Evolutionary conservation across 1,284 basidiomycete genomes (phyloP).

Genomic region (Puccinia hordei): DNA sequence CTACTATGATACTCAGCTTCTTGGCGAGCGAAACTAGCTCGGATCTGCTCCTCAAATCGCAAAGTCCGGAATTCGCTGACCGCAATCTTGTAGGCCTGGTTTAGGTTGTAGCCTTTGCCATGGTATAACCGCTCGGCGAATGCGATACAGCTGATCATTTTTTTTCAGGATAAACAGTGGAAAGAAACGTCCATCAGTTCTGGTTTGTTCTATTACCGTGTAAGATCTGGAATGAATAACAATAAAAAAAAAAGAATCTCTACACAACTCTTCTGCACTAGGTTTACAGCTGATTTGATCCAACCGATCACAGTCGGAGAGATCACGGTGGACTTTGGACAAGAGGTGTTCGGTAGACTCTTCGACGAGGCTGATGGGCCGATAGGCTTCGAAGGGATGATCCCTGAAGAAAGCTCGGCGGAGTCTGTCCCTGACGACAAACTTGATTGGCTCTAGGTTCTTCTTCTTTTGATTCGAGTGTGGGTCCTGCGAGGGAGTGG

Average conservation of each 20-base stretch:
- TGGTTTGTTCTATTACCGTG: neutral
- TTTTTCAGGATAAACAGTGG: neutral
- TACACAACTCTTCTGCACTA: slow-evolving; percentile 33
- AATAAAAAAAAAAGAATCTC: neutral
- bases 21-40: slow-evolving; percentile 37
- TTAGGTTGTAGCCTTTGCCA: slow-evolving; percentile 27
- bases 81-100: slow-evolving; percentile 43
- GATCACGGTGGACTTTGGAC: slow-evolving; percentile 17
- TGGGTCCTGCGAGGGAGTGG: slow-evolving; percentile 39
- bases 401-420: slow-evolving; percentile 45
- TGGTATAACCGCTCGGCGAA: slow-evolving; percentile 37
- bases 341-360: neutral
- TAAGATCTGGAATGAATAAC: neutral
- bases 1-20: slow-evolving; percentile 41
- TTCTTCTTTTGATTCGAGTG: neutral
- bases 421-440: slow-evolving; percentile 16
- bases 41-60: slow-evolving; percentile 39
- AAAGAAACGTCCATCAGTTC: neutral
- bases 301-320: slow-evolving; percentile 11
- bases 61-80: slow-evolving; percentile 46
- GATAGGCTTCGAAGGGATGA: slow-evolving; percentile 51
- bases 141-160: slow-evolving; percentile 29
- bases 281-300: slow-evolving; percentile 33
- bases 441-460: slow-evolving; percentile 31
- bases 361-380: slow-evolving; percentile 37